Evolutionary conservation across 1,139 yeast genomes (phyloP).

Genomic region (Yamadazyma epiphylla): DNA sequence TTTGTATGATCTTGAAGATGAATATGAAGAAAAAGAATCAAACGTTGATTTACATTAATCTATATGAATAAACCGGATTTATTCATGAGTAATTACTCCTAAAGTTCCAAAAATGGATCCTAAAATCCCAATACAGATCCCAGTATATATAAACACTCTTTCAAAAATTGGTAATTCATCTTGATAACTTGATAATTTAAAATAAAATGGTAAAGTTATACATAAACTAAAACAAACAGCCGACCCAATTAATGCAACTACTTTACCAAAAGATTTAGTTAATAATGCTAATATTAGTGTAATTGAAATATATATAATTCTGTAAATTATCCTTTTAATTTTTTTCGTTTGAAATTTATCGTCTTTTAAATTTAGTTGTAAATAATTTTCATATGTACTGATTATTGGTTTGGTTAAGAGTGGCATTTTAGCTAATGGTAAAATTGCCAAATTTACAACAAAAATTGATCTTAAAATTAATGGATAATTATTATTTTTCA

Average conservation of each 20-base stretch:
- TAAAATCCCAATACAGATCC: conserved; percentile 42
- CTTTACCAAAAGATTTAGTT: conserved; percentile 75
- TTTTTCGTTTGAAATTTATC: conserved; percentile 1
- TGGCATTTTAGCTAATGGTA: conserved; percentile 42
- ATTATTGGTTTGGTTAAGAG: conserved; percentile 37
- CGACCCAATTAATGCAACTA: conserved; percentile 81
- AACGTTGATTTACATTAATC: background rate
- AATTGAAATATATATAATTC: conserved; percentile 20
- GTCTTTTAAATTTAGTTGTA: conserved; percentile 4
- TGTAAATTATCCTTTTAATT: conserved; percentile 26
- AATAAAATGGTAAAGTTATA: conserved; percentile 68
- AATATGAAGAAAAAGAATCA: background rate
- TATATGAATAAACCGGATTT: background rate
- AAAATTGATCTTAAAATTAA: conserved; percentile 25
- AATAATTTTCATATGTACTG: conserved; percentile 34
- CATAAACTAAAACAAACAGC: conserved; percentile 80
- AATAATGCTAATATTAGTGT: conserved; percentile 47
- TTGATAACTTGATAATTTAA: conserved; percentile 58
- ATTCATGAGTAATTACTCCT: conserved; percentile 12
- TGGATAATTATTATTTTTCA: conserved; percentile 33
- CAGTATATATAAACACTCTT: conserved; percentile 34
- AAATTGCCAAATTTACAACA: conserved; percentile 34
- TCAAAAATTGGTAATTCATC: conserved; percentile 40
- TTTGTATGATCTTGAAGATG: conserved; percentile 21
- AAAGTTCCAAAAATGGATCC: conserved; percentile 51